Evolutionary conservation across 2,329 filamentous ascomycete genomes (phyloP).

Genomic region (Spiromastix sp.): DNA sequence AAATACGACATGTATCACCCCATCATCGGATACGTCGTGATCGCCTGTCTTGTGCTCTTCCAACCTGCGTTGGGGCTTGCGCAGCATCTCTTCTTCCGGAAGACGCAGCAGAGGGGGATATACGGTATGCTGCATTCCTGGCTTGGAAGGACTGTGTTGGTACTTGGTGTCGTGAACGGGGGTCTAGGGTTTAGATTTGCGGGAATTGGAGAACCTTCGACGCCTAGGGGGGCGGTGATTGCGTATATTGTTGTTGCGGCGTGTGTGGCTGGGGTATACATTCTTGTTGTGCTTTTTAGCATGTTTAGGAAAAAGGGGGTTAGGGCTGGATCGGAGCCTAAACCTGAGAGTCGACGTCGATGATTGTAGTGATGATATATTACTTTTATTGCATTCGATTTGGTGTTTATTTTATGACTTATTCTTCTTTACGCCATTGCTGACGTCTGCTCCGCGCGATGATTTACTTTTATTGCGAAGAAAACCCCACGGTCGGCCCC

Average conservation of each 20-base stretch:
- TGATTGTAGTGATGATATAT: too few species aligned
- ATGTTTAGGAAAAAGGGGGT: slow-evolving; percentile 2
- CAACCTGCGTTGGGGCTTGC: slow-evolving; percentile 42
- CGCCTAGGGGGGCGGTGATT: slow-evolving; percentile 21
- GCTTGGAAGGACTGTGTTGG: slow-evolving; percentile 42
- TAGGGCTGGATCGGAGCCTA: too few species aligned
- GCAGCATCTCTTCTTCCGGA: slow-evolving; percentile 43
- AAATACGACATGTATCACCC: slow-evolving; percentile 36
- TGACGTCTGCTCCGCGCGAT: too few species aligned
- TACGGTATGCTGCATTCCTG: slow-evolving; percentile 42
- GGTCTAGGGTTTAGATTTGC: slow-evolving; percentile 43
- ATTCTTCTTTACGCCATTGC: too few species aligned
- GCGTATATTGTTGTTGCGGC: slow-evolving; percentile 42
- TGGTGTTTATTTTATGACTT: too few species aligned
- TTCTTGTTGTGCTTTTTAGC: slow-evolving; percentile 14
- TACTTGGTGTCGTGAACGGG: slow-evolving; percentile 47
- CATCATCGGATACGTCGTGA: slow-evolving; percentile 44
- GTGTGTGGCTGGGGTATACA: slow-evolving; percentile 36
- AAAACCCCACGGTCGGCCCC: too few species aligned
- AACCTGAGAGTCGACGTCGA: too few species aligned
- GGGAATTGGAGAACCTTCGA: slow-evolving; percentile 26
- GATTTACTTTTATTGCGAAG: too few species aligned
- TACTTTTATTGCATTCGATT: too few species aligned
- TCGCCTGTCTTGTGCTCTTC: slow-evolving; percentile 44
- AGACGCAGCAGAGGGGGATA: slow-evolving; percentile 33